Evolutionary conservation across 352 stramenopile species (phyloP).

Genomic region (Pythium aquatile): DNA sequence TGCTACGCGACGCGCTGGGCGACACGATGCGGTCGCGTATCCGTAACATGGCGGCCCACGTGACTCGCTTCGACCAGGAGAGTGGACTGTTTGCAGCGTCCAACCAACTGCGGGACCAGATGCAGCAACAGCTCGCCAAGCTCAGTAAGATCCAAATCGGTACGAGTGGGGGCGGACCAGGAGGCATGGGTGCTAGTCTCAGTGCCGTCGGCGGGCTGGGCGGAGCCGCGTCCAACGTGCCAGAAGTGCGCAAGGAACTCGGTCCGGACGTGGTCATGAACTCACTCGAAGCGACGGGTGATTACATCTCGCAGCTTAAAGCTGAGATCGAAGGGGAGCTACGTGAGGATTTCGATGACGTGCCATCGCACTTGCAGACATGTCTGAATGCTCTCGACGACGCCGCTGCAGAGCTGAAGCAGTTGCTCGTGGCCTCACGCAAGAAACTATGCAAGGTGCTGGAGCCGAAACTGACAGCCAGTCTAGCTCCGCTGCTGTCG

Average conservation of each 20-base stretch:
- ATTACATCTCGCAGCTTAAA: slow-evolving; percentile 83
- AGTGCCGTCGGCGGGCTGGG: slow-evolving; percentile 1
- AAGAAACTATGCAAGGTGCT: slow-evolving; percentile 81
- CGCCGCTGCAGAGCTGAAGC: slow-evolving; percentile 57
- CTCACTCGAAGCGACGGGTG: slow-evolving; percentile 67
- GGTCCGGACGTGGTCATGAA: slow-evolving; percentile 81
- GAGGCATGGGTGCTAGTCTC: slow-evolving; percentile 4
- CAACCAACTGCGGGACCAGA: slow-evolving; percentile 80
- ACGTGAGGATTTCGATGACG: slow-evolving; percentile 65
- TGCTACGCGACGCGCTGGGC: slow-evolving; percentile 72
- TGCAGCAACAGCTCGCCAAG: slow-evolving; percentile 85
- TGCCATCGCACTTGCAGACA: slow-evolving; percentile 69
- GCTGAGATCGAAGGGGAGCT: slow-evolving; percentile 70
- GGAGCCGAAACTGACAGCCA: slow-evolving; percentile 63
- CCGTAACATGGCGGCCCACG: slow-evolving; percentile 59
- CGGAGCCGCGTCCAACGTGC: slow-evolving; percentile 22
- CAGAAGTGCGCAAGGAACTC: slow-evolving; percentile 55
- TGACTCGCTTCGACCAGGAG: slow-evolving; percentile 59
- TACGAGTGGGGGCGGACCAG: not conserved
- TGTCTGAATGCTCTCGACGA: slow-evolving; percentile 77
- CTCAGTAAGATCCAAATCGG: slow-evolving; percentile 69
- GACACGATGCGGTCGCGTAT: slow-evolving; percentile 82
- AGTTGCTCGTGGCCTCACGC: slow-evolving; percentile 60
- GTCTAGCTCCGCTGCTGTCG: slow-evolving; percentile 51
- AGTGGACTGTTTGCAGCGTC: slow-evolving; percentile 48